A percentile compares a stretch with the other conserved stretches of the same genome.
Conservation (phyloP, 2,329 filamentous ascomycete species). For the Septoria petroselini region DNA sequence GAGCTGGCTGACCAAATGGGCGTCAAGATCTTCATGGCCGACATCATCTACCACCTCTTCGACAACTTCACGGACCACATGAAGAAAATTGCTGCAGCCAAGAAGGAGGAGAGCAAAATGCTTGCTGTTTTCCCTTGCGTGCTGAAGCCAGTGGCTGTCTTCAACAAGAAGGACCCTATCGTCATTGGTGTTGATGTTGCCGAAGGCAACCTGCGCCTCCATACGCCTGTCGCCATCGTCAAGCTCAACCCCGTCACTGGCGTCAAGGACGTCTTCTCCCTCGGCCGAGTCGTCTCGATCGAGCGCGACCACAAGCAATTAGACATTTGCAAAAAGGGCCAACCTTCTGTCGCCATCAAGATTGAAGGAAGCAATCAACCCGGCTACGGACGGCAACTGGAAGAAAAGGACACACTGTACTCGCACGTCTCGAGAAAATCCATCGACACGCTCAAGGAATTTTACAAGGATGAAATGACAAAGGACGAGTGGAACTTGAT, state of each 20-base stretch:
- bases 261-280: constrained; percentile 74
- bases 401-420: constrained; percentile 86
- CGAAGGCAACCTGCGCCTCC: constrained; percentile 81
- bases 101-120: constrained; percentile 95
- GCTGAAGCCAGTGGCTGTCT: constrained; percentile 82
- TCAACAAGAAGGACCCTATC: constrained; percentile 97
- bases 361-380: constrained; percentile 94
- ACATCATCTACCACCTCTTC: constrained; percentile 99
- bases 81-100: constrained; percentile 78
- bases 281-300: constrained; percentile 95
- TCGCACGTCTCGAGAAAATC: constrained; percentile 80
- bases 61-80: constrained; percentile 96
- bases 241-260: constrained; percentile 76
- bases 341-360: constrained; percentile 96
- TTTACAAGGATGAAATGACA: constrained; percentile 79
- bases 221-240: constrained; percentile 85
- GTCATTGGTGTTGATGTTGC: constrained; percentile 91
- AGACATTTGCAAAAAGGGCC: constrained; percentile 85
- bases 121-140: constrained; percentile 96
- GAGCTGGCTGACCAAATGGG: constrained; percentile 88
- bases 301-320: constrained; percentile 98
- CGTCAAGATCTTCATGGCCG: constrained; percentile 96
- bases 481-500: constrained; percentile 95
- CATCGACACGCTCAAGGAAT: constrained; percentile 95
- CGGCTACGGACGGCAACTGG: constrained; percentile 88